Evolutionary conservation across 495 filamentous ascomycete genomes (phyloP).

Genomic region (Monascus purpureus): DNA sequence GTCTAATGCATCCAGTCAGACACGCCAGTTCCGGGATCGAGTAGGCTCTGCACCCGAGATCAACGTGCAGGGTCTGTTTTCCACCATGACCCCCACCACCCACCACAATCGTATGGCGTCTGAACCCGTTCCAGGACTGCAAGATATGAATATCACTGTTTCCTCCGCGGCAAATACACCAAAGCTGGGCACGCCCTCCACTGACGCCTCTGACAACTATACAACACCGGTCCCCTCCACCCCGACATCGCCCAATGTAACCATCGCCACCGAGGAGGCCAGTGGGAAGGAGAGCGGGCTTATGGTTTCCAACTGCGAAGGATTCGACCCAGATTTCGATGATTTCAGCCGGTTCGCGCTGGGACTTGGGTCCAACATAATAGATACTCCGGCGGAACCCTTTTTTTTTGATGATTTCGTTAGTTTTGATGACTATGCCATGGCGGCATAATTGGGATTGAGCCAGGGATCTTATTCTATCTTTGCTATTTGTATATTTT

Average conservation of each 20-base stretch:
- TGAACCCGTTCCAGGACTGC: too few relatives aligned
- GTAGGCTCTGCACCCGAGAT: slow-evolving; percentile 26
- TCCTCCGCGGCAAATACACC: too few relatives aligned
- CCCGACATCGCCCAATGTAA: background rate
- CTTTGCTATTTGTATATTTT: background rate
- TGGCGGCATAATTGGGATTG: slow-evolving; percentile 18
- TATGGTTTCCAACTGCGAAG: slow-evolving; percentile 14
- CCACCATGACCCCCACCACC: slow-evolving; percentile 1
- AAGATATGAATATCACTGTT: too few relatives aligned
- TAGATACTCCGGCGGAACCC: too few relatives aligned
- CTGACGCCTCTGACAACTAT: too few relatives aligned
- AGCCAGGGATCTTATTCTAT: slow-evolving; percentile 2
- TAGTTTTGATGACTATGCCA: slow-evolving; percentile 20
- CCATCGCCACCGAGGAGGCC: slow-evolving; percentile 5
- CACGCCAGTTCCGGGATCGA: slow-evolving; percentile 25
- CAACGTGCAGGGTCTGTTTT: too few relatives aligned
- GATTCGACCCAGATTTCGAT: slow-evolving; percentile 17
- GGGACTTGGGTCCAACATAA: slow-evolving; percentile 16
- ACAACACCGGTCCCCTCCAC: slow-evolving; percentile 1
- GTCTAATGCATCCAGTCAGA: slow-evolving; percentile 11
- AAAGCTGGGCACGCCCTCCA: too few relatives aligned
- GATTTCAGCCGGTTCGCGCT: slow-evolving; percentile 27
- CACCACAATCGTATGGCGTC: too few relatives aligned
- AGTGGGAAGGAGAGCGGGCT: slow-evolving; percentile 8
- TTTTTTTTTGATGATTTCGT: slow-evolving; percentile 24